Evolutionary conservation across 768 basidiomycete species (phyloP), one percentile per base, ranked within the genome.

Genomic region (Crepidotus variabilis): DNA sequence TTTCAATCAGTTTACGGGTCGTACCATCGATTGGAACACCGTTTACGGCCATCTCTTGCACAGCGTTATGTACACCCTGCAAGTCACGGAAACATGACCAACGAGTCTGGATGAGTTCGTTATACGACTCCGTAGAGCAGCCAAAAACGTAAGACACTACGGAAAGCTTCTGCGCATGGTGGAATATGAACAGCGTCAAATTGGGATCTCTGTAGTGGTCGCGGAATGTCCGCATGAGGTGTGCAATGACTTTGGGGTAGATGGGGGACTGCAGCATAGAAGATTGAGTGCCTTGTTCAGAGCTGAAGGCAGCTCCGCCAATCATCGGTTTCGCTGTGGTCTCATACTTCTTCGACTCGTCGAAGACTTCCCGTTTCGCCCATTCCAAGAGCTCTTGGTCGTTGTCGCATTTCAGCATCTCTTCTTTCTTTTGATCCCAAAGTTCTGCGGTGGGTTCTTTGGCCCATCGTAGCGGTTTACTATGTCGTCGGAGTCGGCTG

Each of bases 61-160:
- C 70, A 5, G 87, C 83, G 18, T 82, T 79, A 52, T 81, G 81
- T 0, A 94, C 86, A 23, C 88, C 90, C 47, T 80, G 78, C 34
- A 94, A 72, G 72, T 96, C 92, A n/a, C 82, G 82, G 75, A 95
- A 92, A 54, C 79, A 83, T 7, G 75, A 71, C 95, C 95, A 98
- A 18, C 84, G 83, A n/a, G 90, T 92, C 63, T 83, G 77, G 23
- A 98, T 82, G 18, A 94, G 78, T 67, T 96, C 92, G 69, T 94
- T 93, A 71, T 96, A 97, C 0, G 87, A 89, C 9, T 79, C 79
- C 0, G 94, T 90, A 9, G 91, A 88, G 70, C 95, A 98, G 2
- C 94, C 95, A 63, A 87, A 87, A 28, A 95, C 87, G 69, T 92
- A 98, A 4, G 89, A 92, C 3, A 86, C 78, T 50, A 88, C 81